phyloP scores from a whole-genome alignment of 2,329 filamentous ascomycete species.

The Scytalidium sp. region DNA sequence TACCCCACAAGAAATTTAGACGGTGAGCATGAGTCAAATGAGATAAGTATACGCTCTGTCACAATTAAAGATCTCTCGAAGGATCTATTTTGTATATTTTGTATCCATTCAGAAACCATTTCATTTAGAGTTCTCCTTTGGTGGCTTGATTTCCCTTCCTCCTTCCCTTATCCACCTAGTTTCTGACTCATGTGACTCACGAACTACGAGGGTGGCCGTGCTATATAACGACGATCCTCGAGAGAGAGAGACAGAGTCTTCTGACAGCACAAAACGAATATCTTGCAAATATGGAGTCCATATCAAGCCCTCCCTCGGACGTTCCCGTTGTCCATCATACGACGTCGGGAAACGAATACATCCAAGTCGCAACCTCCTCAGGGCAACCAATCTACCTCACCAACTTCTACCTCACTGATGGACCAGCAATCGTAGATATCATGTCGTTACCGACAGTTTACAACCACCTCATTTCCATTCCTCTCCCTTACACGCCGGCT shows the following conservation, averaged over 20 bases:
- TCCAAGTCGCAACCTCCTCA: slow-evolving; percentile 7
- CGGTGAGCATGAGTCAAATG: not conserved
- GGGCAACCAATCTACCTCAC: slow-evolving; percentile 12
- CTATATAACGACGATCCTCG: not conserved
- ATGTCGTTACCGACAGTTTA: slow-evolving; percentile 3
- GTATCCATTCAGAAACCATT: too few species aligned
- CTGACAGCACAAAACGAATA: too few species aligned
- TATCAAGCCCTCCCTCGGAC: not conserved
- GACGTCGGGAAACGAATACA: slow-evolving; percentile 7
- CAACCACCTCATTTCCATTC: slow-evolving; percentile 7
- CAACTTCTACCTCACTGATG: slow-evolving; percentile 6
- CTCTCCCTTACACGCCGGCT: slow-evolving; percentile 7
- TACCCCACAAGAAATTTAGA: too few species aligned
- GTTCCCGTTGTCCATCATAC: slow-evolving; percentile 3
- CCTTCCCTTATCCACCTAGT: not conserved
- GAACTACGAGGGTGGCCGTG: not conserved
- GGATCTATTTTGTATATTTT: too few species aligned
- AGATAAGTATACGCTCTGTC: not conserved
- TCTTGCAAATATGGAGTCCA: too few species aligned
- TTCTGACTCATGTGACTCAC: not conserved
- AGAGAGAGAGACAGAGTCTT: too few species aligned
- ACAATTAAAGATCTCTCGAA: not conserved
- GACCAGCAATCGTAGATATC: not conserved
- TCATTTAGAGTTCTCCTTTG: not conserved
- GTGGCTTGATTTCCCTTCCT: not conserved